Evolutionary conservation across 495 filamentous ascomycete species (phyloP).

Genomic region (Opeltia flavorubescens): DNA sequence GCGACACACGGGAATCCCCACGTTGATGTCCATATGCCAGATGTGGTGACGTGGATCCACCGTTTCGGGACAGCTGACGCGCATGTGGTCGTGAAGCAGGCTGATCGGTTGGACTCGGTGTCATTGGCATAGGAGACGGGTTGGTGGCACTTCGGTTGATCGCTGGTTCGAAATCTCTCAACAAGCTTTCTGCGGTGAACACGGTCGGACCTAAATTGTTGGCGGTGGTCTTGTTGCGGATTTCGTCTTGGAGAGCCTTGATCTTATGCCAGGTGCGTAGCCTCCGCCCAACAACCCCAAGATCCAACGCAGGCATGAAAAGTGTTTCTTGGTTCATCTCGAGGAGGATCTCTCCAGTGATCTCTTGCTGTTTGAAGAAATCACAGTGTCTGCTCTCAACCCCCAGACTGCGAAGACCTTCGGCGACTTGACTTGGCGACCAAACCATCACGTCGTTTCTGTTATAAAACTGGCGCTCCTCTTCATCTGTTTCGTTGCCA

Average conservation of each 20-base stretch:
- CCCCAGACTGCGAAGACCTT: constrained; percentile 66
- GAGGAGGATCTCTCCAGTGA: constrained; percentile 80
- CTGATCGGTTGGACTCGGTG: constrained; percentile 20
- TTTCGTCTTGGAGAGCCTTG: constrained; percentile 74
- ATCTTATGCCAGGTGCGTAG: constrained; percentile 94
- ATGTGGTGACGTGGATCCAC: constrained; percentile 10
- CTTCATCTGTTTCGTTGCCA: constrained; percentile 73
- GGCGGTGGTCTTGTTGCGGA: constrained; percentile 29
- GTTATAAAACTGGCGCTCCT: constrained; percentile 39
- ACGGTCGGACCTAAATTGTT: constrained; percentile 17
- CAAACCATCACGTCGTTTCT: constrained; percentile 56
- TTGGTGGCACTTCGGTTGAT: constrained; percentile 20
- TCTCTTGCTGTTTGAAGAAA: constrained; percentile 91
- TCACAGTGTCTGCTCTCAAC: constrained; percentile 79
- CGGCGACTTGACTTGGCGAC: constrained; percentile 65
- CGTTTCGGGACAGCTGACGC: constrained; percentile 7
- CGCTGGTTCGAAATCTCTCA: constrained; percentile 26
- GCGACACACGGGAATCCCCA: constrained; percentile 12
- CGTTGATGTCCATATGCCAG: constrained; percentile 7
- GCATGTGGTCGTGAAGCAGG: constrained; percentile 4
- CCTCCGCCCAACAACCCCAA: constrained; percentile 77
- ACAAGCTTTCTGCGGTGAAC: constrained; percentile 15
- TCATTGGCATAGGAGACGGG: background rate
- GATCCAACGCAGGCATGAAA: constrained; percentile 87
- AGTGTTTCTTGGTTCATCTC: constrained; percentile 89